Conservation (phyloP, 139 green algal genomes). For the Eudorina sp. region DNA sequence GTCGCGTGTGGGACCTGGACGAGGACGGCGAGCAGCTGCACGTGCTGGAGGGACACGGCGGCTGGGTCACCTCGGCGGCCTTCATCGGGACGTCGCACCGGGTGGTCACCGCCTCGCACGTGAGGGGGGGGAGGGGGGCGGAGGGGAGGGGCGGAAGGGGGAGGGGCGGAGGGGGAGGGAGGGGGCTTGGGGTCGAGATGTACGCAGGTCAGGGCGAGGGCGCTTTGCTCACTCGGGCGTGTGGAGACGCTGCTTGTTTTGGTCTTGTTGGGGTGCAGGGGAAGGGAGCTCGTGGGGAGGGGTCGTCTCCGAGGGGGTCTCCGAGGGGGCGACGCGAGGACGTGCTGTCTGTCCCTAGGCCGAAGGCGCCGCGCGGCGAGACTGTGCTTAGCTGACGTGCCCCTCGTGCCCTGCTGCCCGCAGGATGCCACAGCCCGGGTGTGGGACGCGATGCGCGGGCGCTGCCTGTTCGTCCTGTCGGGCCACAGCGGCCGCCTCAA, state of each 20-base stretch:
- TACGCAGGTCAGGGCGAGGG: no score
- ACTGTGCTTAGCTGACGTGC: not conserved
- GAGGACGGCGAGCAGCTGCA: constrained; percentile 59
- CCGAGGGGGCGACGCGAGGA: no score
- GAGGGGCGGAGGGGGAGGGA: not conserved
- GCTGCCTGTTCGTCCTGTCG: constrained; percentile 65
- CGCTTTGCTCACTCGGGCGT: no score
- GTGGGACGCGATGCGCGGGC: constrained; percentile 70
- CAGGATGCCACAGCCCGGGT: constrained; percentile 71
- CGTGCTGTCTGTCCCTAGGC: no score
- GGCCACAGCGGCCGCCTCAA: constrained; percentile 63
- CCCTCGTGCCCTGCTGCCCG: not conserved
- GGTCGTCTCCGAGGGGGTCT: not conserved
- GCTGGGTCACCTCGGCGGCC: constrained; percentile 60
- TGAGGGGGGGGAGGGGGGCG: not conserved
- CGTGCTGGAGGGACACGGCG: constrained; percentile 76
- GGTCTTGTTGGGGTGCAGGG: no score
- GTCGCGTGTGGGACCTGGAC: constrained; percentile 62
- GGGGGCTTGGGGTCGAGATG: not conserved
- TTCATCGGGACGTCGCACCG: constrained; percentile 57
- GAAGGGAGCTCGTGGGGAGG: no score
- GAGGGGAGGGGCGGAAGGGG: not conserved
- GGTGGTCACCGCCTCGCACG: constrained; percentile 52
- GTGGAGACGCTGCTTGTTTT: no score
- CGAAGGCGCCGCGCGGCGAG: not conserved